Evolutionary conservation across 495 filamentous ascomycete species (phyloP).

Genomic region (Paragyromitra xinjiangensis): DNA sequence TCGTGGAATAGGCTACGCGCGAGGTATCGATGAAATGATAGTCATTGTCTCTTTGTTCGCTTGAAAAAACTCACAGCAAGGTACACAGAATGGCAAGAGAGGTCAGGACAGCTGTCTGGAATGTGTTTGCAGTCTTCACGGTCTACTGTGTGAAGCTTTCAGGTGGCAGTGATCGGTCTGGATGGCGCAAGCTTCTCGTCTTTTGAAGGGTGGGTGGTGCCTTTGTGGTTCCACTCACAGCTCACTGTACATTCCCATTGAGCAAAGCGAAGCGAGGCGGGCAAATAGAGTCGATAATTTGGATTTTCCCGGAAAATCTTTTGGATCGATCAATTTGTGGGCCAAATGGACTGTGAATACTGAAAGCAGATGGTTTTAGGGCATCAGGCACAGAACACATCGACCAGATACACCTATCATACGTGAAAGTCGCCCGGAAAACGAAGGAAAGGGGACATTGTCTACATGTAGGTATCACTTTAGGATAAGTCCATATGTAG

Average conservation of each 20-base stretch:
- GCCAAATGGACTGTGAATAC: conserved; percentile 31
- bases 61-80: conserved; percentile 43
- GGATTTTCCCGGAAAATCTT: conserved; percentile 8
- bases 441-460: conserved; percentile 15
- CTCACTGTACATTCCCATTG: conserved; percentile 1
- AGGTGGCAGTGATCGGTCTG: conserved; percentile 36
- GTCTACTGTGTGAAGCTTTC: conserved; percentile 37
- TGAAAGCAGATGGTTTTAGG: conserved; percentile 34
- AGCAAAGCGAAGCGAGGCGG: conserved; percentile 23
- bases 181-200: conserved; percentile 17
- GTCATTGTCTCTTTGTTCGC: conserved; percentile 44
- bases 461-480: conserved; percentile 17
- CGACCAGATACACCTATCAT: conserved; percentile 12
- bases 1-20: conserved; percentile 43
- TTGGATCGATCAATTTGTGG: conserved; percentile 30
- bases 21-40: conserved; percentile 47
- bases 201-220: conserved; percentile 25
- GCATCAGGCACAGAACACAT: conserved; percentile 13
- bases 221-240: conserved; percentile 53
- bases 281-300: conserved; percentile 9
- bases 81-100: conserved; percentile 45
- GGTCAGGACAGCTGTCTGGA: conserved; percentile 44
- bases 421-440: conserved; percentile 11
- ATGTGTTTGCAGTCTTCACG: conserved; percentile 45
- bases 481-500: conserved; percentile 11